Conservation (phyloP, 2,329 filamentous ascomycete species). For the Coniochaeta pulveracea region DNA sequence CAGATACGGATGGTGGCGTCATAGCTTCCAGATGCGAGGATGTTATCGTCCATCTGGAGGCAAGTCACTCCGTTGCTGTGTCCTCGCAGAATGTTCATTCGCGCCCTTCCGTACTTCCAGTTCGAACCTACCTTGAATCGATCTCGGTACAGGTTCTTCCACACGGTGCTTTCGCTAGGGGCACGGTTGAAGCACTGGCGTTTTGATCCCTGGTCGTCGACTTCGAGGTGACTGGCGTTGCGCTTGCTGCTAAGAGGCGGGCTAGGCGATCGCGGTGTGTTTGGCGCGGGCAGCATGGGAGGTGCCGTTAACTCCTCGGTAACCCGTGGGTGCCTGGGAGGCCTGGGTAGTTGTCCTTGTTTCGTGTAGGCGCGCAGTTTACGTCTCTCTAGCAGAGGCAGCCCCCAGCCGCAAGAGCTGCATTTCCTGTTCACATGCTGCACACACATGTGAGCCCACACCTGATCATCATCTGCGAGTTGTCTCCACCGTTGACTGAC, state of each 20-base stretch:
- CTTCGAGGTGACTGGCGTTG: constrained; percentile 16
- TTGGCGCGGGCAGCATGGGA: constrained; percentile 16
- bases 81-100: constrained; percentile 72
- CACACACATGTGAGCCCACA: constrained; percentile 98
- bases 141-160: constrained; percentile 97
- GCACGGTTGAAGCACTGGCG: constrained; percentile 19
- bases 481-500: constrained; percentile 82
- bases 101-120: constrained; percentile 91
- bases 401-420: constrained; percentile 88
- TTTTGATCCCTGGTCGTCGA: constrained; percentile 17
- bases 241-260: constrained; percentile 19
- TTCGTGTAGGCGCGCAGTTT: constrained; percentile 77
- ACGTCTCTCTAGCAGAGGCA: constrained; percentile 83
- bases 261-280: constrained; percentile 11
- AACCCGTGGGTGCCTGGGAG: constrained; percentile 14
- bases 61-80: constrained; percentile 73
- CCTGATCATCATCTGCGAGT: constrained; percentile 91
- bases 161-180: constrained; percentile 23
- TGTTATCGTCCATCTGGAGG: constrained; percentile 68
- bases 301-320: constrained; percentile 15
- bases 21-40: constrained; percentile 89
- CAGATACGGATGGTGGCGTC: constrained; percentile 93
- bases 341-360: constrained; percentile 56
- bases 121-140: constrained; percentile 89
- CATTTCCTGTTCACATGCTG: constrained; percentile 93